Conservation (phyloP, 2,329 filamentous ascomycete species). For the Pseudocercospora fuligena region DNA sequence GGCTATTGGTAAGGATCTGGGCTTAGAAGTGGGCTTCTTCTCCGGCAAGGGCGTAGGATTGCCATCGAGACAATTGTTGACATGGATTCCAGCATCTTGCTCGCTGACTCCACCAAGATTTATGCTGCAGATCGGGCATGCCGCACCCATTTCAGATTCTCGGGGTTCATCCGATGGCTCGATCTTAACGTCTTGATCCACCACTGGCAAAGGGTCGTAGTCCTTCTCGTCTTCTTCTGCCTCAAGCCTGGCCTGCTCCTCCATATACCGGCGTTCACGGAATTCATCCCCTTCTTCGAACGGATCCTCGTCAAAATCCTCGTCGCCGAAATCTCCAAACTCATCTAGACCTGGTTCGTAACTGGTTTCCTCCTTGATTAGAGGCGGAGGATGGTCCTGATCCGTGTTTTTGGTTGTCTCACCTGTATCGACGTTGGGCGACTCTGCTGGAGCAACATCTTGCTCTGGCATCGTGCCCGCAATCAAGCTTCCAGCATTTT, state of each 20-base stretch:
- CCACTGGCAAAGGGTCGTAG: slow-evolving; percentile 31
- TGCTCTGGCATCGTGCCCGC: slow-evolving; percentile 22
- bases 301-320: slow-evolving; percentile 65
- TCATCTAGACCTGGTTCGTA: slow-evolving; percentile 54
- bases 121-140: slow-evolving; percentile 79
- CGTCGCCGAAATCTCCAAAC: slow-evolving; percentile 56
- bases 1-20: slow-evolving; percentile 18
- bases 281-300: slow-evolving; percentile 60
- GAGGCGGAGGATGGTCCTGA: slow-evolving; percentile 24
- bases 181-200: slow-evolving; percentile 23
- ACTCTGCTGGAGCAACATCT: slow-evolving; percentile 6
- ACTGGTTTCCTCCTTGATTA: slow-evolving; percentile 57
- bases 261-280: slow-evolving; percentile 68
- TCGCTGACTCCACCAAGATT: slow-evolving; percentile 61
- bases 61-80: slow-evolving; percentile 91
- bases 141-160: slow-evolving; percentile 24
- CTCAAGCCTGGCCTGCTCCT: slow-evolving; percentile 65
- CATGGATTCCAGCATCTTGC: slow-evolving; percentile 77
- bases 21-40: slow-evolving; percentile 25
- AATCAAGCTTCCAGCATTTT: slow-evolving; percentile 12
- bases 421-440: not conserved
- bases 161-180: slow-evolving; percentile 5
- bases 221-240: slow-evolving; percentile 56
- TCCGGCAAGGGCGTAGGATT: slow-evolving; percentile 65
- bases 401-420: not conserved